phyloP scores from a whole-genome alignment of 2,329 filamentous ascomycete species.

The Aaosphaeria pasadenensis region DNA sequence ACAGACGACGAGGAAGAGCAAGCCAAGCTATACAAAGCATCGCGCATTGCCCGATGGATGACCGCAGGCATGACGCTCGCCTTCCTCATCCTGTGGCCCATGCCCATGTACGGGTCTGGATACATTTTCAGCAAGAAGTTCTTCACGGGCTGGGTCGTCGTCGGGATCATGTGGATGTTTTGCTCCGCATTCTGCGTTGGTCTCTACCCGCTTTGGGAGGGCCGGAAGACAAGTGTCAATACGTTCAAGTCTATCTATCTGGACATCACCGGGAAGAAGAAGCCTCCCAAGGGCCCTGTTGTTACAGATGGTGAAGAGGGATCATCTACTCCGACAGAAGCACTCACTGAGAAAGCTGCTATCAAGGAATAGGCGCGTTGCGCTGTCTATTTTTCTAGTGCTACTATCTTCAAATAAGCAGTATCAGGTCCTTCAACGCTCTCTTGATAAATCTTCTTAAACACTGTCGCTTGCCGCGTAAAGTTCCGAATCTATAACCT shows the following conservation, averaged over 20 bases:
- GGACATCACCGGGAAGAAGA: slow-evolving; percentile 51
- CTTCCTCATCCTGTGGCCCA: slow-evolving; percentile 81
- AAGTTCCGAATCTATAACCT: too few species aligned
- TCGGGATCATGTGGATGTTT: slow-evolving; percentile 72
- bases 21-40: slow-evolving; percentile 41
- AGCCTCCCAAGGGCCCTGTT: slow-evolving; percentile 6
- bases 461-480: too few species aligned
- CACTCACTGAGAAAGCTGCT: slow-evolving; percentile 16
- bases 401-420: too few species aligned
- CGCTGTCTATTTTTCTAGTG: too few species aligned
- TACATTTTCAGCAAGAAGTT: slow-evolving; percentile 82
- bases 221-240: slow-evolving; percentile 62
- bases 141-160: slow-evolving; percentile 75
- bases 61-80: slow-evolving; percentile 66
- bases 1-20: slow-evolving; percentile 44
- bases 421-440: too few species aligned
- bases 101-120: slow-evolving; percentile 80
- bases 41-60: slow-evolving; percentile 53
- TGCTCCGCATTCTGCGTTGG: slow-evolving; percentile 70
- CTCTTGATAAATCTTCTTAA: too few species aligned
- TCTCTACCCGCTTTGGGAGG: slow-evolving; percentile 78
- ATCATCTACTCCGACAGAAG: slow-evolving; percentile 16
- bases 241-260: slow-evolving; percentile 61
- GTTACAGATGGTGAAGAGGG: slow-evolving; percentile 17
- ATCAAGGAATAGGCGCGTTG: slow-evolving; percentile 7